Evolutionary conservation across 805 yeast species (phyloP), one percentile per base, ranked within the genome.

Genomic region (Schwanniomyces pseudopolymorphus): DNA sequence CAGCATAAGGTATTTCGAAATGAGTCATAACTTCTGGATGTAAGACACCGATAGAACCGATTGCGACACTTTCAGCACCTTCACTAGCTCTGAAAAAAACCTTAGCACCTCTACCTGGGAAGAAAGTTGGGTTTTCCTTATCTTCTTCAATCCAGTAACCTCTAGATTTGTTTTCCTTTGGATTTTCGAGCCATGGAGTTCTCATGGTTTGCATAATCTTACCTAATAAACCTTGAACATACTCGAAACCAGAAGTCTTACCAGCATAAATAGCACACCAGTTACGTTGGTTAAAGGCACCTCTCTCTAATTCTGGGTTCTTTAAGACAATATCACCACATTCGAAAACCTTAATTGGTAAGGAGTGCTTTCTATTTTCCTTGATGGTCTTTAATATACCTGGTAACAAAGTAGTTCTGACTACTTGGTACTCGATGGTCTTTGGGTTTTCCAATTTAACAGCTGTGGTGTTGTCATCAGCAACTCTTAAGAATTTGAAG

Each of bases 91-190:
- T 83, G 72, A 83, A 87, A 70, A 78, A 80, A 52, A 94, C 78
- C 61, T 81, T 84, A 43, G 99, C 99, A 51, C 97, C 97, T 75
- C 99, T 86, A 36, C 98, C 99, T 33, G 97, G 96, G 87, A 94
- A 94, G 72, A 78, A 92, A 49, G 91, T 86, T 42, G 83, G 77
- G 63, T 83, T 78, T 22, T 77, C 74, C 44, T 68, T 69, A 60
- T 84, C 88, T 64, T 85, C 84, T 66, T 83, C 87, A 48, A 87
- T 85, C 94, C 94, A 87, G 71, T 82, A 87, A 44, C 97, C 97
- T 73, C 94, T 87, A 37, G 60, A 55, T 50, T 73, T 78, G 33
- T 73, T 67, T 33, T 77, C 63, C 33, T 62, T 64, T 13, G 82
- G 78, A 51, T 79, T 77, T 50, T 79, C 84, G 49, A 87, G 69